Conservation (phyloP, 1,139 yeast species). For the Nematodospora anomalae region DNA sequence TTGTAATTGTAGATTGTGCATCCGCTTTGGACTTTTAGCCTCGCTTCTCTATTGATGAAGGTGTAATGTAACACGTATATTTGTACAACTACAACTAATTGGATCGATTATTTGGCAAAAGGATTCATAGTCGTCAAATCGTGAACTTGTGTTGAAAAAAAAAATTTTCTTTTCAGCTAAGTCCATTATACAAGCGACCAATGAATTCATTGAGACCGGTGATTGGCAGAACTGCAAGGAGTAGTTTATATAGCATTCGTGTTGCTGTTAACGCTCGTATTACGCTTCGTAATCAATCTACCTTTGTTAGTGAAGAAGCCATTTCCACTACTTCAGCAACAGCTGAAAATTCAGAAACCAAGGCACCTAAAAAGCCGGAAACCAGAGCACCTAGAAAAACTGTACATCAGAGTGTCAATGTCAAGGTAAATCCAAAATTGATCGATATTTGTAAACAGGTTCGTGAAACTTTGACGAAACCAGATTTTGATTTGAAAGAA, state of each 20-base stretch:
- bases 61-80: no score
- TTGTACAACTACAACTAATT: no score
- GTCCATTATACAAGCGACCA: neutral
- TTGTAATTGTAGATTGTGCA: no score
- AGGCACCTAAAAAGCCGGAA: constrained; percentile 1
- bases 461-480: constrained; percentile 21
- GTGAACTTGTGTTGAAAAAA: no score
- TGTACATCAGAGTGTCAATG: neutral
- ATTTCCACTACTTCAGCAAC: constrained; percentile 16
- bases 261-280: constrained; percentile 6
- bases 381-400: neutral
- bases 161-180: no score
- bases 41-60: no score
- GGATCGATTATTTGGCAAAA: no score
- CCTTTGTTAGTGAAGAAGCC: constrained; percentile 6
- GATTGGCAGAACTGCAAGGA: constrained; percentile 20
- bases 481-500: constrained; percentile 26
- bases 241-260: constrained; percentile 11
- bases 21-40: no score
- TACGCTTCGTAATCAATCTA: constrained; percentile 9
- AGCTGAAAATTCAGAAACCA: constrained; percentile 6
- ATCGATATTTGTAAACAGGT: constrained; percentile 38
- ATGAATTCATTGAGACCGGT: constrained; percentile 26
- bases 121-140: no score
- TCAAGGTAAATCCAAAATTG: constrained; percentile 24